phyloP scores from a whole-genome alignment of 1,284 basidiomycete species.

The Coniferiporia sulphurascens region DNA sequence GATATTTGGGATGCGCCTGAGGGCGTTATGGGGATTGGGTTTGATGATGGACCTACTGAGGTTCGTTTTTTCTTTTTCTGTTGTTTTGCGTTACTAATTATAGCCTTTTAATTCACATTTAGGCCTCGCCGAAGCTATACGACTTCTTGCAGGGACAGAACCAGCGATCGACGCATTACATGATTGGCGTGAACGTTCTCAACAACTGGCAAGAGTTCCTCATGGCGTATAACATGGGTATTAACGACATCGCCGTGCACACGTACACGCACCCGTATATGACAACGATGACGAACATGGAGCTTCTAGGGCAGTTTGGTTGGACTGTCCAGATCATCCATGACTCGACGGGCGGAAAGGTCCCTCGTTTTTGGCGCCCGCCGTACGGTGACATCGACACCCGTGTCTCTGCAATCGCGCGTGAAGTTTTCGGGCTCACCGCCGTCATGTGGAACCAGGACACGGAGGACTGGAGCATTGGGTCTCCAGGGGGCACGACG shows the following conservation, averaged over 20 bases:
- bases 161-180: conserved; percentile 70
- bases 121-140: conserved; percentile 39
- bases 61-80: conserved; percentile 33
- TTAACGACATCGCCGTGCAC: conserved; percentile 45
- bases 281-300: conserved; percentile 68
- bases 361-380: conserved; percentile 73
- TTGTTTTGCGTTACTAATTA: conserved; percentile 11
- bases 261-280: conserved; percentile 81
- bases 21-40: conserved; percentile 53
- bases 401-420: conserved; percentile 69
- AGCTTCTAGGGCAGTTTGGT: conserved; percentile 74
- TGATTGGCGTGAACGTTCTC: conserved; percentile 75
- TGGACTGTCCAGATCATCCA: conserved; percentile 82
- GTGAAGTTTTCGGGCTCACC: conserved; percentile 63
- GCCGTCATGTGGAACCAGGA: conserved; percentile 81
- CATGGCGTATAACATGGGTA: conserved; percentile 43
- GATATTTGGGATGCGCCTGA: conserved; percentile 72
- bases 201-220: conserved; percentile 50
- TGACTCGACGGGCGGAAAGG: conserved; percentile 70
- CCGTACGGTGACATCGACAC: conserved; percentile 76
- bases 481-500: conserved; percentile 37
- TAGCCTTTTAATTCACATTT: neutral
- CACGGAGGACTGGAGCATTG: conserved; percentile 64
- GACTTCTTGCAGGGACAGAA: conserved; percentile 56
- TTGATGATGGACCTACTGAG: conserved; percentile 76